These are phyloP conservation scores for Nyctanthes arbortristis DNA, from an alignment of 257 asterid species.

Conservation along the genomic window DNA sequence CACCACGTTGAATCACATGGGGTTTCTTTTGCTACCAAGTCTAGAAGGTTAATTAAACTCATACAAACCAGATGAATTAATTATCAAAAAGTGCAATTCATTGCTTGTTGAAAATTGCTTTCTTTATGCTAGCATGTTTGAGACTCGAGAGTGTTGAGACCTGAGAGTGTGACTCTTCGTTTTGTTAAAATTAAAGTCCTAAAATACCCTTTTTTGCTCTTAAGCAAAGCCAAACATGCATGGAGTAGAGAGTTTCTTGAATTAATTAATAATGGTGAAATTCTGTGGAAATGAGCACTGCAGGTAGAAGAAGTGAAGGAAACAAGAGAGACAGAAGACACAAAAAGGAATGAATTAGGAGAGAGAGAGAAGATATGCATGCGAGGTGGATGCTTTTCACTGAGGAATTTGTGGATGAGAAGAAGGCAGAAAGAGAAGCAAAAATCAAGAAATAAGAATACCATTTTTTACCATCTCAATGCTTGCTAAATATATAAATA, in stretches of 20 bases:
- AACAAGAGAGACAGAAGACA: slow-evolving; percentile 27
- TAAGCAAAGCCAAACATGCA: background rate
- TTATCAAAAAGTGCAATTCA: background rate
- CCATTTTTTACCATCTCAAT: slow-evolving; percentile 48
- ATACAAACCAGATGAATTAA: background rate
- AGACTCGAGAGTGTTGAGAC: too few relatives aligned
- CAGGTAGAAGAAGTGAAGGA: slow-evolving; percentile 47
- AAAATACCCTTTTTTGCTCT: background rate
- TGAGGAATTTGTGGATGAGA: slow-evolving; percentile 51
- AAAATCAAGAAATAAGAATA: slow-evolving; percentile 32
- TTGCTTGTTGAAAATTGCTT: too few relatives aligned
- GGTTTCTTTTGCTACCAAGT: too few relatives aligned
- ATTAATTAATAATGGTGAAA: background rate
- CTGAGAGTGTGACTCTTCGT: too few relatives aligned
- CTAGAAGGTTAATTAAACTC: too few relatives aligned
- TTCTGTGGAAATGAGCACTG: background rate
- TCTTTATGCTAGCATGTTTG: background rate
- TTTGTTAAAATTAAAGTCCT: background rate
- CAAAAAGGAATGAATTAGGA: slow-evolving; percentile 28
- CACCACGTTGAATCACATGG: background rate
- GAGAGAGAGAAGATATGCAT: slow-evolving; percentile 30
- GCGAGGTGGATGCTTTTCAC: slow-evolving; percentile 54
- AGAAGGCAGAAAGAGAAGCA: slow-evolving; percentile 36
- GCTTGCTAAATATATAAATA: slow-evolving; percentile 36
- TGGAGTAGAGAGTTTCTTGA: too few relatives aligned